Percentiles rank a stretch among this genome's conserved stretches.
These are phyloP conservation scores for Plasmodium sp. DNA, from an alignment of 169 alveolate genomes.

Conservation along the genomic window DNA sequence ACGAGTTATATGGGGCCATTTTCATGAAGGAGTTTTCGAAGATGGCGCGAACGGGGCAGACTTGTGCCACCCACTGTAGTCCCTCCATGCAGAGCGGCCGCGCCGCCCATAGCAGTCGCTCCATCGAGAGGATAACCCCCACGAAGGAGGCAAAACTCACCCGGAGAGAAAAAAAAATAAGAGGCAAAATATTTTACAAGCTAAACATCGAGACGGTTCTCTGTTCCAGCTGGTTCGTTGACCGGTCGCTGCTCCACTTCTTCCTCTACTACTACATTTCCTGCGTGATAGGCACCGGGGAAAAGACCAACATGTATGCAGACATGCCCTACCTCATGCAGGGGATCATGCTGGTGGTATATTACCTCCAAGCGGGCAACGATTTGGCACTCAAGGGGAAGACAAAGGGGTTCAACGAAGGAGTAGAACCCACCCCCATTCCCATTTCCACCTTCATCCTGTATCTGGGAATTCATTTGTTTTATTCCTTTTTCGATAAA, in stretches of 20 bases:
- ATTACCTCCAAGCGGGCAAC: conserved; percentile 72
- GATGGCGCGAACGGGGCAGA: neutral
- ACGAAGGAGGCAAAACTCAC: neutral
- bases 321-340: conserved; percentile 67
- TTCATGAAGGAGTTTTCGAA: neutral
- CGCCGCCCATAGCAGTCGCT: neutral
- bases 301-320: conserved; percentile 12
- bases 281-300: conserved; percentile 38
- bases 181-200: conserved; percentile 49
- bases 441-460: conserved; percentile 57
- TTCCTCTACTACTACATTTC: conserved; percentile 49
- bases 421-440: conserved; percentile 49
- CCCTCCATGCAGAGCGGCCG: no score
- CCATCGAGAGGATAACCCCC: neutral
- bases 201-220: conserved; percentile 68
- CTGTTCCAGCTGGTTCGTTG: conserved; percentile 67
- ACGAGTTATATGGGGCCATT: neutral
- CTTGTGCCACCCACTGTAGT: neutral
- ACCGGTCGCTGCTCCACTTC: conserved; percentile 50
- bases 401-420: conserved; percentile 14
- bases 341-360: conserved; percentile 30
- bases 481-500: conserved; percentile 67
- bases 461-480: conserved; percentile 52
- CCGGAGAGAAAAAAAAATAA: conserved; percentile 14
- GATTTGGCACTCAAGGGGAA: conserved; percentile 47